Evolutionary conservation across 495 filamentous ascomycete species (phyloP).

Genomic region (Clavariopsis aquatica): DNA sequence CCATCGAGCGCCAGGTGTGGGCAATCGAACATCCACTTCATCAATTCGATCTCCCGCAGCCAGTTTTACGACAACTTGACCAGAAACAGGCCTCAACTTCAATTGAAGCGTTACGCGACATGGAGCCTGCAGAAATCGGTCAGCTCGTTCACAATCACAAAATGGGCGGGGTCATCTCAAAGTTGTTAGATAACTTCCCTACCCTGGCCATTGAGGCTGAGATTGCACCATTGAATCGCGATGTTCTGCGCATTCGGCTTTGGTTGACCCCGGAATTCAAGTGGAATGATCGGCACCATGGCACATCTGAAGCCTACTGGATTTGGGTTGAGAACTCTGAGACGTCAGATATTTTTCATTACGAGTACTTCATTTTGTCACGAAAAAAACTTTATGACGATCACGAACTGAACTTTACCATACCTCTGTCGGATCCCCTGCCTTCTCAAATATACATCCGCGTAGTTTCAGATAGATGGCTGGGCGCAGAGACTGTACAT

Average conservation of each 20-base stretch:
- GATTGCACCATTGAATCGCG: conserved; percentile 92
- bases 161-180: conserved; percentile 79
- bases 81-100: conserved; percentile 67
- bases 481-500: conserved; percentile 94
- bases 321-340: conserved; percentile 99
- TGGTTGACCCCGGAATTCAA: conserved; percentile 84
- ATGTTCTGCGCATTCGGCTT: conserved; percentile 86
- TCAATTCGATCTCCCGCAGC: conserved; percentile 88
- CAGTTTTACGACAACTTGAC: conserved; percentile 81
- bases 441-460: conserved; percentile 95
- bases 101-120: conserved; percentile 82
- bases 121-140: conserved; percentile 90
- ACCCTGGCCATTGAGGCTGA: conserved; percentile 87
- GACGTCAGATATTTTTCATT: conserved; percentile 95
- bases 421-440: conserved; percentile 87
- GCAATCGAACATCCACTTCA: conserved; percentile 90
- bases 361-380: conserved; percentile 92
- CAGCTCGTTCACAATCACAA: conserved; percentile 84
- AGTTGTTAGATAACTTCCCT: conserved; percentile 86
- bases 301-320: conserved; percentile 93
- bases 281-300: conserved; percentile 96
- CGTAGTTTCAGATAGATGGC: conserved; percentile 91
- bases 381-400: conserved; percentile 87
- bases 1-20: conserved; percentile 93
- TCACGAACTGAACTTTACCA: conserved; percentile 97